These are phyloP conservation scores for Aspergillus quadricinctus DNA, from an alignment of 2,329 filamentous ascomycete species.

Conservation along the genomic window DNA sequence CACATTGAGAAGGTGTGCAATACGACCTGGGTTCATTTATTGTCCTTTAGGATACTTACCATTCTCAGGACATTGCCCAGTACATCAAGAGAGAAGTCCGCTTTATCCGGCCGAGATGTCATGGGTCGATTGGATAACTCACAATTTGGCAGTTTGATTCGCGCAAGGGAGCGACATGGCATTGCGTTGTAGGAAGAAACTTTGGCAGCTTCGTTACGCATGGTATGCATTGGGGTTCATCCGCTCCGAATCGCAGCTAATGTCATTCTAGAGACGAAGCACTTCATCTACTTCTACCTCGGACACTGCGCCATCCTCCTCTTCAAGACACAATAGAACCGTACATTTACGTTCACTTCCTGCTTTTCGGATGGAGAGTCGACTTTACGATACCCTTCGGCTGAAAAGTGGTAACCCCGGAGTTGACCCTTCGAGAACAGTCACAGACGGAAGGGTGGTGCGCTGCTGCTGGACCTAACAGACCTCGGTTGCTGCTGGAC, in stretches of 20 bases:
- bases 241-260: constrained; percentile 3
- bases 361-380: not conserved
- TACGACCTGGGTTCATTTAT: not conserved
- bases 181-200: constrained; percentile 97
- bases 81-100: constrained; percentile 89
- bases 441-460: not conserved
- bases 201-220: constrained; percentile 99
- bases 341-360: not conserved
- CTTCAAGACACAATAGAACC: constrained; percentile 86
- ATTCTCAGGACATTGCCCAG: constrained; percentile 80
- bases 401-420: not conserved
- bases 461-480: not conserved
- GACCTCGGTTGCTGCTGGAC: not conserved
- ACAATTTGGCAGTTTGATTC: constrained; percentile 72
- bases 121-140: constrained; percentile 13
- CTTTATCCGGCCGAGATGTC: constrained; percentile 12
- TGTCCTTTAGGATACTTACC: constrained; percentile 9
- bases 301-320: constrained; percentile 96
- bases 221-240: constrained; percentile 54
- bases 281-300: constrained; percentile 99
- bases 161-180: constrained; percentile 96
- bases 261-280: constrained; percentile 75
- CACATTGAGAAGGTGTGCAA: constrained; percentile 63
- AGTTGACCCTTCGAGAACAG: not conserved
- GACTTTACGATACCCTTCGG: not conserved